phyloP scores from a whole-genome alignment of 805 yeast species.

The Torulaspora maleeae region DNA sequence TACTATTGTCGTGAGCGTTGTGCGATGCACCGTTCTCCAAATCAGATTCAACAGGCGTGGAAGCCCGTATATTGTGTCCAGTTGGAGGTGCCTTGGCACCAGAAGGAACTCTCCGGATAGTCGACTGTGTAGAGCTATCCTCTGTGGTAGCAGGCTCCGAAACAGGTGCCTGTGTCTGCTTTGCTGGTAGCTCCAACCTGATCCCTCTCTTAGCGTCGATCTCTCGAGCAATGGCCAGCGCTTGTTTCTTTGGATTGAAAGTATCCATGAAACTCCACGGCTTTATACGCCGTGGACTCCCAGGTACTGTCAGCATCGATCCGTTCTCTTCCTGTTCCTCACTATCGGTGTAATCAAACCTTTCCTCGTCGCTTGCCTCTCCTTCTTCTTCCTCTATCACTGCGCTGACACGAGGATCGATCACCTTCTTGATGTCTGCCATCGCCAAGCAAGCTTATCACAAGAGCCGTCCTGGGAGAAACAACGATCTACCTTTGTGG shows the following conservation, averaged over 20 bases:
- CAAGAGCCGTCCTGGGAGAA: not conserved
- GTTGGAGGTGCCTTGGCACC: slow-evolving; percentile 20
- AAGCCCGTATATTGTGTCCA: slow-evolving; percentile 16
- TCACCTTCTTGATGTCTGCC: not conserved
- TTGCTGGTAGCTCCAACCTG: slow-evolving; percentile 9
- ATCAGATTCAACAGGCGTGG: slow-evolving; percentile 19
- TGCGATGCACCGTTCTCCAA: slow-evolving; percentile 2
- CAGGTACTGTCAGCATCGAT: slow-evolving; percentile 13
- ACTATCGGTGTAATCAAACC: slow-evolving; percentile 19
- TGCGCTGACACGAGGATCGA: not conserved
- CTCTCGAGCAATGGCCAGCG: slow-evolving; percentile 21
- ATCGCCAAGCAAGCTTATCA: slow-evolving; percentile 1
- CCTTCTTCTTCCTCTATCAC: not conserved
- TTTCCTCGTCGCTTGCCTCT: slow-evolving; percentile 13
- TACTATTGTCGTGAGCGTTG: slow-evolving; percentile 12
- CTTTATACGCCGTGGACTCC: slow-evolving; percentile 13
- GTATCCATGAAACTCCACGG: slow-evolving; percentile 16
- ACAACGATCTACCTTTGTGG: slow-evolving; percentile 2
- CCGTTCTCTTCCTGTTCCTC: slow-evolving; percentile 6
- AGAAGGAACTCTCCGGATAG: slow-evolving; percentile 20
- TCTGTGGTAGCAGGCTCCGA: slow-evolving; percentile 5
- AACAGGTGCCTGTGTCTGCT: slow-evolving; percentile 4
- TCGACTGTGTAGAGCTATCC: slow-evolving; percentile 10
- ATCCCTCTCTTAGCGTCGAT: slow-evolving; percentile 19
- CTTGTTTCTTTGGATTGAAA: slow-evolving; percentile 19